Base-by-base conservation (phyloP, 306 rosid genomes). In the Dicorynia guianensis region DNA sequence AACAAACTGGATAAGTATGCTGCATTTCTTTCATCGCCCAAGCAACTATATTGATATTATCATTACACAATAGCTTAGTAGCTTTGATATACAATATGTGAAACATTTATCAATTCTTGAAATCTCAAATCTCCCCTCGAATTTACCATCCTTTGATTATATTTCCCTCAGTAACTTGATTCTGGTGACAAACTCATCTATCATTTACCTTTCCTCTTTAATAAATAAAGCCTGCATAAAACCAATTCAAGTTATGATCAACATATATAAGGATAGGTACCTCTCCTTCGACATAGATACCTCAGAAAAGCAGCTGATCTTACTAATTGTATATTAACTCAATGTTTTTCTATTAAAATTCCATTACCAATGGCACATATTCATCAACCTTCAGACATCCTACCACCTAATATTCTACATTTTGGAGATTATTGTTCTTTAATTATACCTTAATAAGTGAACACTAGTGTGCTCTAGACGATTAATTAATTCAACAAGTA, bases 401-500 rank as follows among this genome's bases (percentile, higher is more conserved):
- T 40, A 13, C 50, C 15, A 42, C 52, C 33, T 63, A 18, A 19
- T 19, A 30, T 10, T 63, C 34, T 19, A 63, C 5, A 42, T 40
- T 63, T 63, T 42, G 69, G 52, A 42, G 9, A 42, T 40, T 19
- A 9, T 17, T 40, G 7, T 18, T 19, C 11, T 13, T 1, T 0
- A 39, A 8, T 9, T 8, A 63, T 11, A 5, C 8, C 33, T 19
- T 11, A 40, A 9, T 9, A 40, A 40, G 46, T 40, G 46, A 2
- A 40, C 46, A 40, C 12, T 35, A 60, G 69, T 34, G 69, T 20
- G 35, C 17, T 61, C 53, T 39, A 20, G 56, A 63, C 53, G 52
- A 46, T 15, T 4, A 63, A 46, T 15, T 4, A 40, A 63, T 20
- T 7, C 33, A 54, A 54, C 46, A 48, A 58, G 58, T n/a, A 47